These are phyloP conservation scores for Boletus eberwhitei DNA, from an alignment of 768 basidiomycete genomes.

Conservation along the genomic window DNA sequence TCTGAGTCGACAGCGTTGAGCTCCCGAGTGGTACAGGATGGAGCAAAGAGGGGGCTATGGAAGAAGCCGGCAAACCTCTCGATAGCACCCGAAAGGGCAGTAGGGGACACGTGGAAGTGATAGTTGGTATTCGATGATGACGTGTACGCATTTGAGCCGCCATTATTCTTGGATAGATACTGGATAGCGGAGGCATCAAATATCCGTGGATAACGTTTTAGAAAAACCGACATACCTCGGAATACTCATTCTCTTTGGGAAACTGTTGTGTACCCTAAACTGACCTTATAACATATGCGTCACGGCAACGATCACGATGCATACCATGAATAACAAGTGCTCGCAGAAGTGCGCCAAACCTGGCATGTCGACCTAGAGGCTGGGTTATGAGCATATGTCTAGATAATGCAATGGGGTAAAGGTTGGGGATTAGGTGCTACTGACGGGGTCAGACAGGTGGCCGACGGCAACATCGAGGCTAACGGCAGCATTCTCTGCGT, in stretches of 20 bases:
- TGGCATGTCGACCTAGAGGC: slow-evolving; percentile 73
- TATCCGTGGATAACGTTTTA: neutral
- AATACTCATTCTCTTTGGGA: slow-evolving; percentile 93
- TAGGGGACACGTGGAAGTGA: slow-evolving; percentile 67
- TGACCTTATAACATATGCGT: neutral
- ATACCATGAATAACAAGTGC: slow-evolving; percentile 92
- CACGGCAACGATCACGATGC: slow-evolving; percentile 18
- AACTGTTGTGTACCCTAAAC: slow-evolving; percentile 75
- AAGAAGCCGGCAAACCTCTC: slow-evolving; percentile 85
- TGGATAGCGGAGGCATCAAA: slow-evolving; percentile 24
- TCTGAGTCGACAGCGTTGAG: slow-evolving; percentile 96
- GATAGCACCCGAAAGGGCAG: slow-evolving; percentile 64
- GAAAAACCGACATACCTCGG: slow-evolving; percentile 49
- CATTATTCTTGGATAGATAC: slow-evolving; percentile 81
- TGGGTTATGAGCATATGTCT: neutral
- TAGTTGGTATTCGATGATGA: slow-evolving; percentile 90
- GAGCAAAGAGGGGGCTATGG: slow-evolving; percentile 84
- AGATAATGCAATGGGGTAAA: neutral
- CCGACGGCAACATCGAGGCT: slow-evolving; percentile 94
- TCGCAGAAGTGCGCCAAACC: slow-evolving; percentile 96
- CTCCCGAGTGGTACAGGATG: slow-evolving; percentile 84
- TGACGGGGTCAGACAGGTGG: slow-evolving; percentile 87
- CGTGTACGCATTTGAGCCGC: slow-evolving; percentile 91
- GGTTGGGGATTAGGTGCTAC: slow-evolving; percentile 24
- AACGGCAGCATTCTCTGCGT: slow-evolving; percentile 92